These are phyloP conservation scores for Colletotrichum sp. DNA, from an alignment of 2,329 filamentous ascomycete genomes.

Conservation along the genomic window DNA sequence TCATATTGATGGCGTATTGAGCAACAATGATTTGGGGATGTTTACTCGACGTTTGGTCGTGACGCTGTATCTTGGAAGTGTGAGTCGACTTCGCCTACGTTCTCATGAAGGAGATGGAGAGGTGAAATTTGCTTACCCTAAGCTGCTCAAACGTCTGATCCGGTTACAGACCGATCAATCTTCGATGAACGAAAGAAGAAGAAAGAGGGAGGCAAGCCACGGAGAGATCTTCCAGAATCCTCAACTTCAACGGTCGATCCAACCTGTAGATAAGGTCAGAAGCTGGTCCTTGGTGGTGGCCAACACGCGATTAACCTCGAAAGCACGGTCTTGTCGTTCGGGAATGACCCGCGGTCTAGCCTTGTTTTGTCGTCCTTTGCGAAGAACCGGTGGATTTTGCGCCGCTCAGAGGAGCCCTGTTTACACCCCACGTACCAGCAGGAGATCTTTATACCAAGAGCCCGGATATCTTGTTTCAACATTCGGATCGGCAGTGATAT, in stretches of 20 bases:
- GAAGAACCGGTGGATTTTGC: slow-evolving; percentile 7
- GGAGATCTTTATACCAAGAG: slow-evolving; percentile 14
- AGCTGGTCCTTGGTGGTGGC: background rate
- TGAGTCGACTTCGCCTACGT: background rate
- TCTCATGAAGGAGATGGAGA: background rate
- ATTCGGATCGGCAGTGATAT: background rate
- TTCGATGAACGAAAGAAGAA: background rate
- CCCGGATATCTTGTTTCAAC: slow-evolving; percentile 13
- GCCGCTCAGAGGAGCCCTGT: background rate
- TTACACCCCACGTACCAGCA: background rate
- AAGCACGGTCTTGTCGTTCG: slow-evolving; percentile 17
- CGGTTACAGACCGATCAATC: background rate
- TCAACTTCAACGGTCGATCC: slow-evolving; percentile 5
- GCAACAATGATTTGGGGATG: background rate
- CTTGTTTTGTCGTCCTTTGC: slow-evolving; percentile 3
- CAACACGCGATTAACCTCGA: background rate
- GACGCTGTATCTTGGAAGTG: background rate
- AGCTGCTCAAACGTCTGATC: background rate
- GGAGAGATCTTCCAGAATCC: background rate
- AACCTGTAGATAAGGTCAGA: slow-evolving; percentile 10
- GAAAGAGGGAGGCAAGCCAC: background rate
- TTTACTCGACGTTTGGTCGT: background rate
- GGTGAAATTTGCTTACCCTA: background rate
- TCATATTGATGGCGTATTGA: background rate
- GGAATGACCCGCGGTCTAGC: background rate